Percentiles rank a stretch among this genome's conserved stretches.
phyloP scores from a whole-genome alignment of 1,284 basidiomycete genomes.

The Moesziomyces antarcticus region DNA sequence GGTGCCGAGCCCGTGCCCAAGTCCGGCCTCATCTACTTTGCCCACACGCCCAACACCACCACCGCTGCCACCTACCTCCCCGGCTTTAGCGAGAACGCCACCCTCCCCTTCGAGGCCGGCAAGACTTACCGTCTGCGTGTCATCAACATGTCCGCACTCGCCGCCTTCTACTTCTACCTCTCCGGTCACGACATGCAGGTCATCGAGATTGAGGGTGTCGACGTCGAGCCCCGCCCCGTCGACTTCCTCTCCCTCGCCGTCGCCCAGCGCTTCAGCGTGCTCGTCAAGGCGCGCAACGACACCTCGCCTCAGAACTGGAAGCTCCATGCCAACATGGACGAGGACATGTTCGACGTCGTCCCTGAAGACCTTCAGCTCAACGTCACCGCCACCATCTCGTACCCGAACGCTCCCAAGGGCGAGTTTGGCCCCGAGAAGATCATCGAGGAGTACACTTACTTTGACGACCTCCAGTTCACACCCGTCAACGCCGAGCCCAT shows the following conservation, averaged over 20 bases:
- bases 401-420: conserved; percentile 33
- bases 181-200: conserved; percentile 49
- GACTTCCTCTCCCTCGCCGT: conserved; percentile 45
- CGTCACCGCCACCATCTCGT: conserved; percentile 56
- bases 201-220: conserved; percentile 59
- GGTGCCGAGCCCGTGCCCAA: conserved; percentile 69
- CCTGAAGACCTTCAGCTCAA: conserved; percentile 60
- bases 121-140: conserved; percentile 73
- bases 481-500: conserved; percentile 67
- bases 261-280: conserved; percentile 56
- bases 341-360: conserved; percentile 69
- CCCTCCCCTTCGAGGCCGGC: conserved; percentile 72
- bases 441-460: conserved; percentile 59
- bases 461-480: conserved; percentile 70
- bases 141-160: conserved; percentile 70
- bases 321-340: conserved; percentile 88
- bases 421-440: conserved; percentile 37
- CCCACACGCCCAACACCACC: conserved; percentile 72
- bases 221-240: conserved; percentile 34
- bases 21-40: conserved; percentile 84
- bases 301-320: conserved; percentile 80
- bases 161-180: conserved; percentile 53
- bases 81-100: conserved; percentile 80
- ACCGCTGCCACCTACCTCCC: conserved; percentile 46
- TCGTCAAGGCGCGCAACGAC: conserved; percentile 77